These are phyloP conservation scores for Alternaria sp. DNA, from an alignment of 2,329 filamentous ascomycete species.

Conservation along the genomic window DNA sequence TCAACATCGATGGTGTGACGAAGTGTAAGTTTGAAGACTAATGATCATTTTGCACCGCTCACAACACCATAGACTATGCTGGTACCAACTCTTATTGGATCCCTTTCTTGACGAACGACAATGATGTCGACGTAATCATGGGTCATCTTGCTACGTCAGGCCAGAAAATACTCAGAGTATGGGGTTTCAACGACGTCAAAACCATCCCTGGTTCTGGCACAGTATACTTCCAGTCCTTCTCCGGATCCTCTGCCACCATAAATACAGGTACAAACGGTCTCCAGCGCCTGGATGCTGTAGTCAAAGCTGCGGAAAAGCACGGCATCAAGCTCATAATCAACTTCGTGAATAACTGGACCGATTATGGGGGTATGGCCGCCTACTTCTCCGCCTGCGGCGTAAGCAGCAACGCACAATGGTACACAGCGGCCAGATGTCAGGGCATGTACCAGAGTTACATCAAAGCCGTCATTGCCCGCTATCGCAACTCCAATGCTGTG, in stretches of 20 bases:
- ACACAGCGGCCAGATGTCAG: conserved; percentile 58
- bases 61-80: conserved; percentile 53
- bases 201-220: conserved; percentile 51
- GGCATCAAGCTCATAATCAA: conserved; percentile 71
- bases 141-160: conserved; percentile 59
- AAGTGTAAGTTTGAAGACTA: conserved; percentile 31
- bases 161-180: conserved; percentile 66
- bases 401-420: conserved; percentile 62
- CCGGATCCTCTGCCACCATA: conserved; percentile 61
- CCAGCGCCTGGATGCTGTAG: conserved; percentile 70
- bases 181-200: conserved; percentile 70
- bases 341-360: conserved; percentile 74
- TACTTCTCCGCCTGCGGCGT: conserved; percentile 66
- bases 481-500: conserved; percentile 65
- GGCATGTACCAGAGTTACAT: conserved; percentile 70
- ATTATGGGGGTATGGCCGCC: conserved; percentile 70
- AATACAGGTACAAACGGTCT: conserved; percentile 70
- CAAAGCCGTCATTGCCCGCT: conserved; percentile 65
- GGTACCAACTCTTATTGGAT: conserved; percentile 67
- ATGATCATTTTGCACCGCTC: neutral
- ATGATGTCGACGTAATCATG: conserved; percentile 62
- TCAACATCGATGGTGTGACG: conserved; percentile 47
- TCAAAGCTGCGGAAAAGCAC: conserved; percentile 65
- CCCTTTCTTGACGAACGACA: conserved; percentile 60
- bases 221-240: conserved; percentile 65